Conservation (phyloP, 768 basidiomycete genomes). For the Nidularia sp. region DNA sequence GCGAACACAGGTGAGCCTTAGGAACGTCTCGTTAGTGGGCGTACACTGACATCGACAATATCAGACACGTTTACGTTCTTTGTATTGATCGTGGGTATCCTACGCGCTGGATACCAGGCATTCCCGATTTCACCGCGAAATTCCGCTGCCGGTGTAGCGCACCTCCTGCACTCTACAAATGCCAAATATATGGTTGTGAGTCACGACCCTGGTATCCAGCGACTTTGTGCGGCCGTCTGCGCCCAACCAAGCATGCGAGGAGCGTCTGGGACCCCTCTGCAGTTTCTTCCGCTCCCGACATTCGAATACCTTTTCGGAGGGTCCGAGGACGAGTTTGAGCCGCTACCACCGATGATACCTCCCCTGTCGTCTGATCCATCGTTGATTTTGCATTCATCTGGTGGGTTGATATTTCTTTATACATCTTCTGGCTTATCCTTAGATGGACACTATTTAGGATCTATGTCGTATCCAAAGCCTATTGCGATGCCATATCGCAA, state of each 20-base stretch:
- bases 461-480: slow-evolving; percentile 10
- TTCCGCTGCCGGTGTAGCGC: slow-evolving; percentile 21
- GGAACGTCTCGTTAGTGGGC: not conserved
- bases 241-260: not conserved
- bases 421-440: not conserved
- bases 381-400: slow-evolving; percentile 19
- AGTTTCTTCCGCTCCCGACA: slow-evolving; percentile 4
- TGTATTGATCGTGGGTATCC: slow-evolving; percentile 13
- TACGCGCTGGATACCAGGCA: slow-evolving; percentile 14
- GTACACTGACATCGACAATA: not conserved
- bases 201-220: slow-evolving; percentile 11
- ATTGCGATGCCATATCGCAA: slow-evolving; percentile 5
- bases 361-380: slow-evolving; percentile 3
- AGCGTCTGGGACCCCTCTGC: not conserved
- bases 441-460: slow-evolving; percentile 1
- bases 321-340: not conserved
- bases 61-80: slow-evolving; percentile 28
- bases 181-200: slow-evolving; percentile 17
- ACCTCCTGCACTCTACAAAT: slow-evolving; percentile 21
- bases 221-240: slow-evolving; percentile 8
- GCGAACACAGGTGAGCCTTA: slow-evolving; percentile 16
- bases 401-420: slow-evolving; percentile 3
- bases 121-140: slow-evolving; percentile 21
- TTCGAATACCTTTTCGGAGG: slow-evolving; percentile 5
- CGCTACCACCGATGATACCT: slow-evolving; percentile 1